Evolutionary conservation across 192 early-diverging fungal species (phyloP).

Genomic region (Backusella tuberculispora): DNA sequence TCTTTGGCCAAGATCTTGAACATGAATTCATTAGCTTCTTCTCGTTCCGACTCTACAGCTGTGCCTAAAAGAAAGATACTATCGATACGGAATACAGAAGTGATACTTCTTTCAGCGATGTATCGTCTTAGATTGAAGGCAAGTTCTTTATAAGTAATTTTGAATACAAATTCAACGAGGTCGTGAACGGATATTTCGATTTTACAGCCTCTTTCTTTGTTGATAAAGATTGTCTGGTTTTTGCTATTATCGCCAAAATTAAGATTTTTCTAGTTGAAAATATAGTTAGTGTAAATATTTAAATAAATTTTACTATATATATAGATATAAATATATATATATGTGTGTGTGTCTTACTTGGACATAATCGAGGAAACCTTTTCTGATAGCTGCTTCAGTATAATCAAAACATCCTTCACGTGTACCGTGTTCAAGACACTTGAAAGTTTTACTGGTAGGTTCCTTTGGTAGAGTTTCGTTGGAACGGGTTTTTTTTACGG

Average conservation of each 20-base stretch:
- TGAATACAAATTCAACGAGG: conserved; percentile 1
- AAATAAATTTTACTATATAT: too few species aligned
- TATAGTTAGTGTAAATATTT: background rate
- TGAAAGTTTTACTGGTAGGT: background rate
- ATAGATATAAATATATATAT: too few species aligned
- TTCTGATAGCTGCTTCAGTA: background rate
- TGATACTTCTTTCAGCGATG: background rate
- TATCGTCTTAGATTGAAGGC: background rate
- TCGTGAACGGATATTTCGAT: background rate
- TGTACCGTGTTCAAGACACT: background rate
- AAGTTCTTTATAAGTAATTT: background rate
- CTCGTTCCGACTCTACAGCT: background rate
- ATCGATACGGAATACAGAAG: background rate
- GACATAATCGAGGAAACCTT: conserved; percentile 5
- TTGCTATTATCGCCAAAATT: background rate
- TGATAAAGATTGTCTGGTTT: background rate
- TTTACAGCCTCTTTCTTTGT: background rate
- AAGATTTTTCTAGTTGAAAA: background rate
- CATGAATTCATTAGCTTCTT: background rate
- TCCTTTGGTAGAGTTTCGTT: background rate
- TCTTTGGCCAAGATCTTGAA: background rate
- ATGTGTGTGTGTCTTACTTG: background rate
- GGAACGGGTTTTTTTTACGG: background rate
- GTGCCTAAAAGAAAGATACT: conserved; percentile 10
- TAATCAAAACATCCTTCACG: background rate